Percentiles rank a stretch among this genome's conserved stretches.
These are phyloP conservation scores for Blastocystis sp. DNA, from an alignment of 352 stramenopile species.

Conservation along the genomic window DNA sequence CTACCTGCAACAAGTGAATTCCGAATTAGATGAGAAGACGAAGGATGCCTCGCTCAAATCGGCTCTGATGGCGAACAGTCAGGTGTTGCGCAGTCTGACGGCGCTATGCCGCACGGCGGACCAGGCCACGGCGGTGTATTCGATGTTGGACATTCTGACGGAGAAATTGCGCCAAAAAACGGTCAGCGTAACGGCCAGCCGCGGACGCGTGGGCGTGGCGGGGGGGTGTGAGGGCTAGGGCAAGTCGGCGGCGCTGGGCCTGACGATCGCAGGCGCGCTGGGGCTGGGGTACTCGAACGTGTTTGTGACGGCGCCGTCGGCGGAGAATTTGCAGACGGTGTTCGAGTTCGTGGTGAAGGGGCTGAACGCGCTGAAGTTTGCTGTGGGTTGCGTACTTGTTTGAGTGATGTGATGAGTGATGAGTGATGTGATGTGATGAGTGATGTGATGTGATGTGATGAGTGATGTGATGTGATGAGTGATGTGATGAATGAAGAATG, in stretches of 20 bases:
- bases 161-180: constrained; percentile 90
- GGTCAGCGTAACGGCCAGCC: constrained; percentile 88
- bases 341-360: constrained; percentile 97
- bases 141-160: constrained; percentile 93
- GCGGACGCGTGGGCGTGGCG: constrained; percentile 75
- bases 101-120: constrained; percentile 89
- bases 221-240: constrained; percentile 74
- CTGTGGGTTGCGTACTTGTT: neutral
- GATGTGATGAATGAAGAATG: neutral
- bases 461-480: neutral
- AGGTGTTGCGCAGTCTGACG: constrained; percentile 89
- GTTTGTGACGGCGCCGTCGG: constrained; percentile 93
- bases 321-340: constrained; percentile 94
- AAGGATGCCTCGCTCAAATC: constrained; percentile 79
- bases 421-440: neutral
- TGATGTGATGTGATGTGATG: neutral
- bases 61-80: constrained; percentile 87
- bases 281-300: constrained; percentile 87
- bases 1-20: constrained; percentile 76
- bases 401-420: too few species aligned
- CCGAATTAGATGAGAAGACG: constrained; percentile 79
- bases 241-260: constrained; percentile 95
- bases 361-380: constrained; percentile 83
- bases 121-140: constrained; percentile 87
- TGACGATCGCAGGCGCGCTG: constrained; percentile 83